Conservation (phyloP, 106 monocot species). For the Platanthera guangdongensis region DNA sequence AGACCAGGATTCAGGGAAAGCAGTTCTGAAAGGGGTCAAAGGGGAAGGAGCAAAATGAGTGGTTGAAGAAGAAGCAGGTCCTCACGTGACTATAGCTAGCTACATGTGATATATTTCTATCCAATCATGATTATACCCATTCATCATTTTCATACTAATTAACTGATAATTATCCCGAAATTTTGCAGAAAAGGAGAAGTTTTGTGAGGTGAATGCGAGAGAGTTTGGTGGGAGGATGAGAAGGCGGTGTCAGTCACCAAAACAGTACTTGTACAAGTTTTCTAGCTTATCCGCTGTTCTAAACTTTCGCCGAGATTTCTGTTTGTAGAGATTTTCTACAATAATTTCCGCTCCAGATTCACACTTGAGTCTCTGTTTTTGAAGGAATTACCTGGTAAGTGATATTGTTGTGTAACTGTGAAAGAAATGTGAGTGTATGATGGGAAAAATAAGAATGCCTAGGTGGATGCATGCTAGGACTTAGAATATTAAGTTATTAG, state of each 20-base stretch:
- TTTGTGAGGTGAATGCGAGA: constrained; percentile 58
- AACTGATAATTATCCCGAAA: not conserved
- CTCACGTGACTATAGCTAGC: constrained; percentile 40
- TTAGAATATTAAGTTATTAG: too few relatives aligned
- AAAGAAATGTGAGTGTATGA: too few relatives aligned
- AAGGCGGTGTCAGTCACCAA: constrained; percentile 26
- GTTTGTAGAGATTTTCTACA: too few relatives aligned
- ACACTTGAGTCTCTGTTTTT: too few relatives aligned
- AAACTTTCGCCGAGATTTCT: too few relatives aligned
- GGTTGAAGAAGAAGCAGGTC: constrained; percentile 64
- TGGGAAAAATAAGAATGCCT: too few relatives aligned
- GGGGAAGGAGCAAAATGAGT: constrained; percentile 28
- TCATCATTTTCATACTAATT: too few relatives aligned
- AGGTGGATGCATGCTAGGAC: too few relatives aligned
- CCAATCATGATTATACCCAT: not conserved
- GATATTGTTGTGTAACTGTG: too few relatives aligned
- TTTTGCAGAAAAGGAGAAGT: constrained; percentile 36
- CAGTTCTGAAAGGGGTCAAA: not conserved
- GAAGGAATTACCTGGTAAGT: too few relatives aligned
- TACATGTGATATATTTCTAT: not conserved
- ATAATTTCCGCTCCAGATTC: too few relatives aligned
- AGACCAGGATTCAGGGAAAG: not conserved
- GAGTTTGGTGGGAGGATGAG: constrained; percentile 57
- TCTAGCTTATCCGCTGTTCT: too few relatives aligned
- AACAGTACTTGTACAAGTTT: constrained; percentile 15